Percentiles rank a stretch among this genome's conserved stretches.
Evolutionary conservation across 805 yeast genomes (phyloP).

Genomic region (Pichia occidentalis): DNA sequence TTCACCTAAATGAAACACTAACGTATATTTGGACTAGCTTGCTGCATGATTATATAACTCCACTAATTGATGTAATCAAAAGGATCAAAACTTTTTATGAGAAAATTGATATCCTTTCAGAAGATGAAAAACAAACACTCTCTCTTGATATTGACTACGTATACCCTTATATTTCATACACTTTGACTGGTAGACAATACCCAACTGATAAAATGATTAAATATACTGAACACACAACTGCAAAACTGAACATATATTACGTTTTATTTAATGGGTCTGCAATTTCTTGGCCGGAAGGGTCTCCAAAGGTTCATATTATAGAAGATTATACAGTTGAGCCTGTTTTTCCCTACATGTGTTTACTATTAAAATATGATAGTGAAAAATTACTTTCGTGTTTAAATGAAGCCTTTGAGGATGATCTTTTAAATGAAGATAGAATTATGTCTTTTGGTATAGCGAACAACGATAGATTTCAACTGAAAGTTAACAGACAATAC

Average conservation of each 20-base stretch:
- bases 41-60: constrained; percentile 64
- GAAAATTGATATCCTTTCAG: constrained; percentile 12
- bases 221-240: constrained; percentile 28
- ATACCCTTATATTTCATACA: constrained; percentile 58
- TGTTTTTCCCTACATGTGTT: constrained; percentile 63
- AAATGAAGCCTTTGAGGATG: constrained; percentile 80
- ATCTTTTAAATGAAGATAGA: constrained; percentile 59
- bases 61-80: constrained; percentile 54
- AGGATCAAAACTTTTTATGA: constrained; percentile 21
- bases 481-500: constrained; percentile 61
- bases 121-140: constrained; percentile 9
- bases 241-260: constrained; percentile 48
- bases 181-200: constrained; percentile 71
- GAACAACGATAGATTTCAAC: constrained; percentile 21
- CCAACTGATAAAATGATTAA: constrained; percentile 57
- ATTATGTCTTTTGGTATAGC: constrained; percentile 19
- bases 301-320: constrained; percentile 31
- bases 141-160: constrained; percentile 29
- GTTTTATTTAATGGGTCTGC: constrained; percentile 54
- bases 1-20: constrained; percentile 54
- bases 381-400: constrained; percentile 58
- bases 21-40: constrained; percentile 67
- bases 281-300: constrained; percentile 39
- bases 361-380: constrained; percentile 49
- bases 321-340: constrained; percentile 34